Evolutionary conservation across 1,284 basidiomycete species (phyloP), one percentile per base, ranked within the genome.

Genomic region (Ceratobasidium theobromae): DNA sequence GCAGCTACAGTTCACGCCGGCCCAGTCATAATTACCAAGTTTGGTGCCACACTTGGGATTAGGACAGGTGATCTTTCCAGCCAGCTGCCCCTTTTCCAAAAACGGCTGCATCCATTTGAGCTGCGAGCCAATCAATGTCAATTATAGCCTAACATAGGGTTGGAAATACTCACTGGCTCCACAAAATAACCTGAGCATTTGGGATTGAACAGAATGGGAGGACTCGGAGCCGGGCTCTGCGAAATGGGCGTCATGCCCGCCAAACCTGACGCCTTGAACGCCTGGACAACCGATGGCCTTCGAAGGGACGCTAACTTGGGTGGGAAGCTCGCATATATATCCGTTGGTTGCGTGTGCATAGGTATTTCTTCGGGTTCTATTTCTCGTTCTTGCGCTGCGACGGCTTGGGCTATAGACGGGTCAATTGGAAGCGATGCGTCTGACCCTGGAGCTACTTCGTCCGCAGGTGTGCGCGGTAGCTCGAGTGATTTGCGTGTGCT

Each of bases 21-120:
- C 93, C 96, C 96, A 99, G 76, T 97, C 95, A 74, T 89, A 99
- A 74, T 90, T 96, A 3, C 96, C 96, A 25, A 99, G 82, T 78
- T 99, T 99, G 18, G 84, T 86, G 0, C 83, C 83, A 72, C 96
- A 99, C 74, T 91, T 93, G 71, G 85, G 82, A 74, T 94, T 95
- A 1, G 96, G 96, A 73, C 96, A 99, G 0, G 85, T 72, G 67
- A 99, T 89, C 80, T 95, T 95, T 3, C 96, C 96, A 0, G 86
- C 83, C 23, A 96, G 78, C 51, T 87, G 81, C 0, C 94, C 95
- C 11, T 78, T 76, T 43, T 85, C 81, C 6, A 98, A 80, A 70
- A 87, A 83, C 1, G 86, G 81, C 65, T 92, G 86, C 96, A 99
- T 99, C 96, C 96, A 99, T 72, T 88, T 89, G 83, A 97, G 88